phyloP scores from a whole-genome alignment of 139 green algal genomes.

The Micractinium conductrix region DNA sequence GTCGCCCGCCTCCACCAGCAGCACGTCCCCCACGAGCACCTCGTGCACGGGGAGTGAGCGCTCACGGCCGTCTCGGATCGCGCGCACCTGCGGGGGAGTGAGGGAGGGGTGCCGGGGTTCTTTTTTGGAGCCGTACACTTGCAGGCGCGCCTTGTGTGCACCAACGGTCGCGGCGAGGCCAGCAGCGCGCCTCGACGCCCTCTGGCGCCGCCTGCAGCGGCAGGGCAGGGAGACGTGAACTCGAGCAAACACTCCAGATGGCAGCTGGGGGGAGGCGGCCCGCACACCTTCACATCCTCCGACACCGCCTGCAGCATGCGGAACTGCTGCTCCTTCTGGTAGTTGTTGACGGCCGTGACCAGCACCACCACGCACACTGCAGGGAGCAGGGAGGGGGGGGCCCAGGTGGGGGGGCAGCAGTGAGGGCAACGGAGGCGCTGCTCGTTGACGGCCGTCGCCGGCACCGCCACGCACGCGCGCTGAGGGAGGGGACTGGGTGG shows the following conservation, averaged over 20 bases:
- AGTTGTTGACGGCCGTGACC: conserved; percentile 85
- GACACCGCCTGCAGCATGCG: conserved; percentile 73
- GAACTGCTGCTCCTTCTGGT: conserved; percentile 91
- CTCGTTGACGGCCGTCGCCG: neutral
- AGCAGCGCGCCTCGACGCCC: neutral
- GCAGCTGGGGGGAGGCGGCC: too few species aligned
- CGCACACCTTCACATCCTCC: conserved; percentile 65
- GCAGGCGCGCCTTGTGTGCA: too few species aligned
- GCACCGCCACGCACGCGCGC: neutral
- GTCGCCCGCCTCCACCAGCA: conserved; percentile 84
- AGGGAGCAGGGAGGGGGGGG: too few species aligned
- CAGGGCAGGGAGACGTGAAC: neutral
- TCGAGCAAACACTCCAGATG: neutral
- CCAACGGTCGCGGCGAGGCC: too few species aligned
- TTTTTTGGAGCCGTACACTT: too few species aligned
- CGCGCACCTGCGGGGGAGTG: conserved; percentile 66
- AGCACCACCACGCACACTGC: conserved; percentile 66
- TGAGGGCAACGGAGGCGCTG: too few species aligned
- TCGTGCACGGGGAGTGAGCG: conserved; percentile 56
- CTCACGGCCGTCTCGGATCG: conserved; percentile 62
- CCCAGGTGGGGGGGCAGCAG: too few species aligned
- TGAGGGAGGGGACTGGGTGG: too few species aligned
- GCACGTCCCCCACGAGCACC: conserved; percentile 83
- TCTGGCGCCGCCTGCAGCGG: neutral
- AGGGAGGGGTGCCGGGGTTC: neutral